These are phyloP conservation scores for Diplodia scrobiculata DNA, from an alignment of 2,329 filamentous ascomycete genomes.

Conservation along the genomic window DNA sequence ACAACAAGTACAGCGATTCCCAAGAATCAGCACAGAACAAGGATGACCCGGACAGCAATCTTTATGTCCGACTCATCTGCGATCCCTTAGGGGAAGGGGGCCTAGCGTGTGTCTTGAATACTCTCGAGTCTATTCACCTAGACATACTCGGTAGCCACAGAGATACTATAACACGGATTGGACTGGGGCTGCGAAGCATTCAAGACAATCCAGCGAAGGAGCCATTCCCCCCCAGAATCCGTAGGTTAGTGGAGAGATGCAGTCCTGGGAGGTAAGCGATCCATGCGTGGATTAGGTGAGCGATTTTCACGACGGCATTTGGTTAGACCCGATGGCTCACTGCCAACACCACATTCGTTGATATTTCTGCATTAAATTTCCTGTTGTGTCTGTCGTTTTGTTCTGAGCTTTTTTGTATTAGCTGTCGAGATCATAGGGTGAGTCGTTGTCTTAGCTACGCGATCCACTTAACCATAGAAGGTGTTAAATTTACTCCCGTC, in stretches of 20 bases:
- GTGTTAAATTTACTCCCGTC: background rate
- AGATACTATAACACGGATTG: background rate
- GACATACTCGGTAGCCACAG: background rate
- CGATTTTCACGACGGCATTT: background rate
- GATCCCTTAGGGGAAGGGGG: background rate
- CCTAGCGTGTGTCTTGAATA: background rate
- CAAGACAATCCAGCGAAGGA: background rate
- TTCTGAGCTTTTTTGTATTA: background rate
- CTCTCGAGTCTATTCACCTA: background rate
- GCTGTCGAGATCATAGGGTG: background rate
- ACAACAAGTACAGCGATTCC: constrained; percentile 37
- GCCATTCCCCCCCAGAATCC: background rate
- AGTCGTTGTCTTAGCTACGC: background rate
- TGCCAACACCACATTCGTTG: constrained; percentile 8
- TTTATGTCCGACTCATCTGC: constrained; percentile 14
- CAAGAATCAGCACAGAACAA: constrained; percentile 36
- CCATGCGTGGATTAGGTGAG: background rate
- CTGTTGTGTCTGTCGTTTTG: background rate
- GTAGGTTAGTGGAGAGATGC: background rate
- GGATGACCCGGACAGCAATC: background rate
- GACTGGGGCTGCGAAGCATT: background rate
- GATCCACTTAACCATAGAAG: background rate
- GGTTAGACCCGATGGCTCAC: constrained; percentile 11
- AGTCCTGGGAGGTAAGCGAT: background rate
- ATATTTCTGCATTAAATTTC: background rate